Conservation (phyloP, 2,329 filamentous ascomycete species). For the Colletotrichum lupini region DNA sequence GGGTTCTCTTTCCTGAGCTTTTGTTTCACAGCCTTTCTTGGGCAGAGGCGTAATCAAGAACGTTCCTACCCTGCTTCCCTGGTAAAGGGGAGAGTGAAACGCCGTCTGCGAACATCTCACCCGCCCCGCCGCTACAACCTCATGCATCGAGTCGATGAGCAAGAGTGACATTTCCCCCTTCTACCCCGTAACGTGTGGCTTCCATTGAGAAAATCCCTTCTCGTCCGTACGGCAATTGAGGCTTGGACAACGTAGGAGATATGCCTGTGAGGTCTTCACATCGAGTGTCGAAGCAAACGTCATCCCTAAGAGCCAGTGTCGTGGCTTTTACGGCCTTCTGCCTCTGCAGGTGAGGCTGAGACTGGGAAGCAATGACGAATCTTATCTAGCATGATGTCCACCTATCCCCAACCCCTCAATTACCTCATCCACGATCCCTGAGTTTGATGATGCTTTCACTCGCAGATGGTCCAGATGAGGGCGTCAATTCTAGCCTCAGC, state of each 20-base stretch:
- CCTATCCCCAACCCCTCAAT: no score
- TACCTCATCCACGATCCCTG: background rate
- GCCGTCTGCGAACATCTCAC: background rate
- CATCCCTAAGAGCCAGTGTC: background rate
- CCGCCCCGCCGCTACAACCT: background rate
- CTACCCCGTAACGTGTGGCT: background rate
- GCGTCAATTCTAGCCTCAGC: background rate
- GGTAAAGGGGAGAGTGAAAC: slow-evolving; percentile 1
- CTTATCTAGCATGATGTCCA: no score
- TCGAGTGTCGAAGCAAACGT: background rate
- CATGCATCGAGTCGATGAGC: no score
- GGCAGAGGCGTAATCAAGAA: background rate
- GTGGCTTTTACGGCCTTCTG: background rate
- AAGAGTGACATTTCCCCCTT: no score
- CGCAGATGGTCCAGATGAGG: background rate
- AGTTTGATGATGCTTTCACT: background rate
- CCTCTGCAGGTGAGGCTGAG: background rate
- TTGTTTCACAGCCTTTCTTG: slow-evolving; percentile 14
- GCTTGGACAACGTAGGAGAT: background rate
- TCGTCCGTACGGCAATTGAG: background rate
- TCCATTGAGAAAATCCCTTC: background rate
- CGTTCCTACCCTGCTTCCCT: background rate
- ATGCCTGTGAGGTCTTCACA: background rate
- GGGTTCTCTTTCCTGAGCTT: background rate
- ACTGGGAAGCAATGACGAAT: no score